Evolutionary conservation across 192 early-diverging fungal species (phyloP), one percentile per base, ranked within the genome.

Genomic region (Dissophora ornata): DNA sequence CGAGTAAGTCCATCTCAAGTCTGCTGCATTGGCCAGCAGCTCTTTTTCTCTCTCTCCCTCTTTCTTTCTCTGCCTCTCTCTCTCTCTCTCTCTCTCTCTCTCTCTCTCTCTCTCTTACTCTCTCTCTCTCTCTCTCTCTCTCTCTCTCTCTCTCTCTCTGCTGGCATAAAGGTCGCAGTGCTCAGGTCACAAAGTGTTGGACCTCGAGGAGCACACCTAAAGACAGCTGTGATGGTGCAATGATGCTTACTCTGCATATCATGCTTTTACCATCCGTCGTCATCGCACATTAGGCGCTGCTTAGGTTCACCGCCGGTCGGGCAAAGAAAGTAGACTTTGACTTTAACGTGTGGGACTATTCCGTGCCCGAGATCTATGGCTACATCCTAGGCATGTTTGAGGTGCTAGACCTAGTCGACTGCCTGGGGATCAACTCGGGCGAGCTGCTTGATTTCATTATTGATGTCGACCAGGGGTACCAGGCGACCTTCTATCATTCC

Each of bases 401-500:
- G 38, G 80, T 81, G 18, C 60, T 90, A 24, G 89, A 89, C 24
- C 74, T 97, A 2, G 81, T 90, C 32, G 73, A 83, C n/a, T 83
- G 86, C 19, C 73, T 90, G n/a, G 80, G 85, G 58, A 84, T 89
- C 28, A 75, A 85, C 7, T 65, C 81, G 12, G 87, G 84, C 36
- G 86, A 89, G 57, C 74, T 97, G 57, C 86, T 97, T 25, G 91
- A 94, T 48, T 96, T 97, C 63, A 82, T 92, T 36, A 82, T 94
- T 29, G 94, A 95, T 61, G 88, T 97, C n/a, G 90, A 92, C 51
- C 63, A 84, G 22, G 92, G 92, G 30, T 97, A 97, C 75, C 74
- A 83, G n/a, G 77, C 86, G 8, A 94, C 92, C 51, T 92, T 93
- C 5, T 97, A 97, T 53, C 96, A 97, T 69, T 94, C 92, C 5